These are phyloP conservation scores for Globisporangium paddicum DNA, from an alignment of 352 stramenopile species.

Conservation along the genomic window DNA sequence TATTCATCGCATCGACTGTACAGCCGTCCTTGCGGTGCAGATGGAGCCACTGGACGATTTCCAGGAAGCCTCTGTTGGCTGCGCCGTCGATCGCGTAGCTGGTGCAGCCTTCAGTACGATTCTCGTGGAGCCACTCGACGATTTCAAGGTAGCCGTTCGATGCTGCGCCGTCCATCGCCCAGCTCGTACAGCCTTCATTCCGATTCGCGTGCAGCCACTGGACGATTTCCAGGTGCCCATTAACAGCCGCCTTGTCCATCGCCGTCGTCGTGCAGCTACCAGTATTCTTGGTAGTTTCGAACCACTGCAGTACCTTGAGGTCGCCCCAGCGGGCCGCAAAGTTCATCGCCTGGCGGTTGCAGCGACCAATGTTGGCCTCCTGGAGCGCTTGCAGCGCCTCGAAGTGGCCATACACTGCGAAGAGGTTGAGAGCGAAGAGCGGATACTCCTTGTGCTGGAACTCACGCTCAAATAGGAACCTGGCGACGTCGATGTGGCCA, in stretches of 20 bases:
- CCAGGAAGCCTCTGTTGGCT: too few relatives aligned
- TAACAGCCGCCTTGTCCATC: not conserved
- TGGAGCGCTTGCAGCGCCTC: not conserved
- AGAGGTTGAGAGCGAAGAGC: conserved; percentile 2
- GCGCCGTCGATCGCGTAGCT: too few relatives aligned
- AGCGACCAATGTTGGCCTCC: not conserved
- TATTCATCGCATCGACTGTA: conserved; percentile 28
- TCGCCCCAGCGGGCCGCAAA: not conserved
- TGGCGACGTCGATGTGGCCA: not conserved
- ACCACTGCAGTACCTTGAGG: not conserved
- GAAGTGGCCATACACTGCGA: not conserved
- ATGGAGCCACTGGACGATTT: too few relatives aligned
- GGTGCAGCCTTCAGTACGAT: too few relatives aligned
- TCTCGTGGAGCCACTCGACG: too few relatives aligned
- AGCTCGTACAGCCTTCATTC: too few relatives aligned
- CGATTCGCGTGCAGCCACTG: conserved; percentile 30
- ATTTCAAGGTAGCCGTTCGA: too few relatives aligned
- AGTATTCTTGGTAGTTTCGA: not conserved
- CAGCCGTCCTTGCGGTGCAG: conserved; percentile 19
- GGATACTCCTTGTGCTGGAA: conserved; percentile 1
- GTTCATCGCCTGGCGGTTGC: not conserved
- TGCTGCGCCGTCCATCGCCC: too few relatives aligned
- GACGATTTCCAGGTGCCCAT: conserved; percentile 23
- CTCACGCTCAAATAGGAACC: not conserved
- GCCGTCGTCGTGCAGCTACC: not conserved